Evolutionary conservation across 805 yeast species (phyloP).

Genomic region (Ogataea neopini): DNA sequence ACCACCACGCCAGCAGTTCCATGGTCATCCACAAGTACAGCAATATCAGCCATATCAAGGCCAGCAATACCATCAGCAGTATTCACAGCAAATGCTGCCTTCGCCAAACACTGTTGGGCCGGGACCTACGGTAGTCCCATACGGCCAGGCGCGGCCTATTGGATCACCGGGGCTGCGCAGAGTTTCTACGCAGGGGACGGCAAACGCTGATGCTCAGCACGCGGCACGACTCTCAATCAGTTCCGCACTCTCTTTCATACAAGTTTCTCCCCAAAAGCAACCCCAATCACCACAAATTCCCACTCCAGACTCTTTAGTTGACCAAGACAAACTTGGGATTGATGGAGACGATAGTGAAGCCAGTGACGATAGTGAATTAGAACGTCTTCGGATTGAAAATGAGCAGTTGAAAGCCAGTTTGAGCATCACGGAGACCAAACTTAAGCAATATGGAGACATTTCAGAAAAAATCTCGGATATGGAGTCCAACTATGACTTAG

Average conservation of each 20-base stretch:
- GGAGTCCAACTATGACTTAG: conserved; percentile 14
- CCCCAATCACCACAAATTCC: conserved; percentile 7
- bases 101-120: neutral
- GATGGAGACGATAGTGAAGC: conserved; percentile 14
- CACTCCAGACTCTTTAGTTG: conserved; percentile 20
- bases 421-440: conserved; percentile 1
- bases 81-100: neutral
- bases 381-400: conserved; percentile 16
- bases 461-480: conserved; percentile 7
- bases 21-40: neutral
- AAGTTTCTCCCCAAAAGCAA: conserved; percentile 20
- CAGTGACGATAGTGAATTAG: conserved; percentile 10
- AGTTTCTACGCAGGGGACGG: conserved; percentile 11
- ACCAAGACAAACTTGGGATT: conserved; percentile 2
- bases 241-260: conserved; percentile 27
- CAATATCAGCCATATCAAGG: neutral
- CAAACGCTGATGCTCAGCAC: conserved; percentile 8
- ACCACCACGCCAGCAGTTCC: neutral
- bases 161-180: conserved; percentile 29
- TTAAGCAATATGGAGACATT: conserved; percentile 12
- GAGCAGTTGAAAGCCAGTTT: conserved; percentile 10
- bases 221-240: conserved; percentile 28
- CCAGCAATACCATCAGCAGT: conserved; percentile 7
- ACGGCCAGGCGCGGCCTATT: conserved; percentile 17
- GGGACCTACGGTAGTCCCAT: conserved; percentile 5